Evolutionary conservation across 805 yeast genomes (phyloP), one percentile per base, ranked within the genome.

Genomic region (Torulaspora indica): DNA sequence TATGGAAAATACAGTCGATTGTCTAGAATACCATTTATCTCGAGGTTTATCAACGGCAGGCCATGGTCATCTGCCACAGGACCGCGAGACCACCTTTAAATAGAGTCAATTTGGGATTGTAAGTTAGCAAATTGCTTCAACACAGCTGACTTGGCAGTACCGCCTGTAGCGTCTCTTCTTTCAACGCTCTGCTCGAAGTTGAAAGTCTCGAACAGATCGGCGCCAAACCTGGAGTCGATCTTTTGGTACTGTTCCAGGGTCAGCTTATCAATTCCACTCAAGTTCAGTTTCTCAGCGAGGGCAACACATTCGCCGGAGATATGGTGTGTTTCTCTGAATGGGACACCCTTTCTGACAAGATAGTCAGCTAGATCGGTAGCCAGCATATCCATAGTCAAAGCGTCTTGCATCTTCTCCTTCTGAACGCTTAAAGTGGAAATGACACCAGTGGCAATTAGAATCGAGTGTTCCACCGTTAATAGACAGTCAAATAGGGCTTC

Each of bases 281-380:
- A 70, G 15, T 76, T 76, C 48, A 74, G 68, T 48, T 78, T 90
- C 71, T 93, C 99, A 5, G 98, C 96, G 35, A 70, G 67, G 51
- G 95, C 81, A 36, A 93, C 99, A 71, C 97, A 93, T 67, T 89
- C 96, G 45, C 99, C 99, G 5, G 97, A 88, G 49, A 93, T 93
- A 67, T 93, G 98, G 71, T 93, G 99, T 1, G 98, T 93, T 70
- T 93, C 98, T 74, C 99, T 87, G 73, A 93, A 93, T 45, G 98
- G 98, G 54, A 93, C 98, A 48, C 98, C 98, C 67, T 84, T 90
- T 72, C 96, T 83, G 40, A 93, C 99, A 53, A 93, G 75, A 67
- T 93, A 93, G 67, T 93, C 99, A 32, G 99, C 99, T 56, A 93
- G 76, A 66, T 93, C 99, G 25, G 99, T 93, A 15, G 98, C 98